These are phyloP conservation scores for Rhodocollybia butyracea DNA, from an alignment of 768 basidiomycete species.

Conservation along the genomic window DNA sequence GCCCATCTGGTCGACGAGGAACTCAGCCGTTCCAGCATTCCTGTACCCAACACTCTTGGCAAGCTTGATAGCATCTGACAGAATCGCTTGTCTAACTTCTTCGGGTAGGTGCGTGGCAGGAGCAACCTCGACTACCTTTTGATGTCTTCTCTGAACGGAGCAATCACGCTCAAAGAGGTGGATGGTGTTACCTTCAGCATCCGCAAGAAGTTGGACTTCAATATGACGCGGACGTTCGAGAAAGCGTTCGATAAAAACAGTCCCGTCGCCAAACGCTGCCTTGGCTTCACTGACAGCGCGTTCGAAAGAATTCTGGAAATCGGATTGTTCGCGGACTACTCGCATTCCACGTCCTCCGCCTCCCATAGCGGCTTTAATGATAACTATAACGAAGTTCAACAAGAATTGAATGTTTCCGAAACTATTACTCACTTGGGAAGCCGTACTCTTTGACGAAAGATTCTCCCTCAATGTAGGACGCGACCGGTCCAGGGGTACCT, in stretches of 20 bases:
- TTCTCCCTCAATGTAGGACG: conserved; percentile 75
- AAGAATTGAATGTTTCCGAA: neutral
- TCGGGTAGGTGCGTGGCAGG: conserved; percentile 94
- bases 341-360: conserved; percentile 99
- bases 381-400: conserved; percentile 50
- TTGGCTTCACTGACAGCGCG: conserved; percentile 95
- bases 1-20: conserved; percentile 94
- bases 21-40: conserved; percentile 98
- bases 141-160: conserved; percentile 96
- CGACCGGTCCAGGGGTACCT: conserved; percentile 93
- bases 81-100: conserved; percentile 84
- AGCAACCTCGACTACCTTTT: conserved; percentile 98
- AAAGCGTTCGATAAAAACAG: conserved; percentile 98
- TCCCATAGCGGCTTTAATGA: conserved; percentile 99
- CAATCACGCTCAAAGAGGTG: conserved; percentile 99
- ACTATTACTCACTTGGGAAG: conserved; percentile 68
- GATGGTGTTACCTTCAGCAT: conserved; percentile 88
- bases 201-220: conserved; percentile 94
- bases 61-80: conserved; percentile 89
- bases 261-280: conserved; percentile 96
- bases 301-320: conserved; percentile 86
- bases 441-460: conserved; percentile 94
- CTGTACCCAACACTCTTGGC: conserved; percentile 92
- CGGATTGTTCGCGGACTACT: conserved; percentile 90
- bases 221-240: conserved; percentile 96